Conservation (phyloP, 768 basidiomycete genomes). For the Mycena epipterygia region DNA sequence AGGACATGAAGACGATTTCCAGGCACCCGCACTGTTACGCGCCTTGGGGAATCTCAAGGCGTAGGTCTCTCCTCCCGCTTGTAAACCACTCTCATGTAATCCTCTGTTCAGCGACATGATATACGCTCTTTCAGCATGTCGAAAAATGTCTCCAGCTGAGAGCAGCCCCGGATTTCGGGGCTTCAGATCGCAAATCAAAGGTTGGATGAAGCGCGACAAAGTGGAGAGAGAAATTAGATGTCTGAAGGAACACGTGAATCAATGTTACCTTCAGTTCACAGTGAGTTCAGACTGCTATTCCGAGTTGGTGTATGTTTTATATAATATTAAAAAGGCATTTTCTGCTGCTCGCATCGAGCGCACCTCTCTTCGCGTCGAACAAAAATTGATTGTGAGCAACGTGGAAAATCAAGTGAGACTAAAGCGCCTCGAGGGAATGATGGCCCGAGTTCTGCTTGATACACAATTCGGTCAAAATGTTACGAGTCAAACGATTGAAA, state of each 20-base stretch:
- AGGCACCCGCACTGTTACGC: background rate
- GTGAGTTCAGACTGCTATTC: background rate
- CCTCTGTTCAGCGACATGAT: conserved; percentile 15
- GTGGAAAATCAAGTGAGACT: conserved; percentile 13
- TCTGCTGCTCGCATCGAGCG: conserved; percentile 20
- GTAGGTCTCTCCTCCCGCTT: background rate
- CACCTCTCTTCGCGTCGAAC: conserved; percentile 9
- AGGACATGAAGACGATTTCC: background rate
- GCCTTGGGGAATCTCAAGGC: background rate
- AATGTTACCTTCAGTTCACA: conserved; percentile 12
- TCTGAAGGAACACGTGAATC: conserved; percentile 15
- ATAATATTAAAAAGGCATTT: conserved; percentile 1
- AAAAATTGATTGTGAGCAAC: background rate
- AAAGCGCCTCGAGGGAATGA: conserved; percentile 5
- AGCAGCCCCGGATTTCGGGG: background rate
- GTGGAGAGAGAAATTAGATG: conserved; percentile 7
- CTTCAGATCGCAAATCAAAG: conserved; percentile 8
- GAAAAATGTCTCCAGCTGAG: background rate
- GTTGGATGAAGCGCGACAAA: conserved; percentile 23
- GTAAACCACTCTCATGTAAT: too few relatives aligned
- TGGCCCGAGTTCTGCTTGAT: conserved; percentile 8
- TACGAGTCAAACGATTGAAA: conserved; percentile 5
- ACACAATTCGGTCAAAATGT: conserved; percentile 7
- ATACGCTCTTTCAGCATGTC: background rate
- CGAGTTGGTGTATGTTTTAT: background rate